Percentiles rank a stretch among this genome's conserved stretches.
phyloP scores from a whole-genome alignment of 2,329 filamentous ascomycete species.

The Spiromastix sp. region DNA sequence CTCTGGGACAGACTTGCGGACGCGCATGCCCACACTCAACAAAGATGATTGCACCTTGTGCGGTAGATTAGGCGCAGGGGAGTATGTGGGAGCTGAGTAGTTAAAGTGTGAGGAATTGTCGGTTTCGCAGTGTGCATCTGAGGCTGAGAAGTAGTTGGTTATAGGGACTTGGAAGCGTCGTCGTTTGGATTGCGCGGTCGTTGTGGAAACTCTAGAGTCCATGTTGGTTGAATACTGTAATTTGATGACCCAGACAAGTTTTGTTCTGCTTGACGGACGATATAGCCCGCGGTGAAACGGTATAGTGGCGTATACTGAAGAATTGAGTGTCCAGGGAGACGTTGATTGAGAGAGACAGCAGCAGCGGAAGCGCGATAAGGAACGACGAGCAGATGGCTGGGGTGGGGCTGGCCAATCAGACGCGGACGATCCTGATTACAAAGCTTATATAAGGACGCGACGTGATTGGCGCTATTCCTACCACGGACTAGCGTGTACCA shows the following conservation, averaged over 20 bases:
- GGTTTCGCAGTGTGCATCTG: slow-evolving; percentile 12
- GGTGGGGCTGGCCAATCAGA: not conserved
- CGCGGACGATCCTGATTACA: not conserved
- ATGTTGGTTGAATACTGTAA: slow-evolving; percentile 11
- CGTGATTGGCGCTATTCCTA: not conserved
- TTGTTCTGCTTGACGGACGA: too few species aligned
- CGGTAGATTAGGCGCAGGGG: slow-evolving; percentile 46
- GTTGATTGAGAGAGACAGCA: not conserved
- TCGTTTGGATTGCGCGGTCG: slow-evolving; percentile 27
- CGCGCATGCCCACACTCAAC: slow-evolving; percentile 86
- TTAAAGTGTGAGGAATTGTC: slow-evolving; percentile 26
- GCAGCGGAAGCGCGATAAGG: not conserved
- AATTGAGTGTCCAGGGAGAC: too few species aligned
- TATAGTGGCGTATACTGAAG: too few species aligned
- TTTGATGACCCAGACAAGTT: too few species aligned
- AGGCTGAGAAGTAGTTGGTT: slow-evolving; percentile 27
- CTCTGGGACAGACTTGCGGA: slow-evolving; percentile 86
- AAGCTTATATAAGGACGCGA: too few species aligned
- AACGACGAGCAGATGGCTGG: not conserved
- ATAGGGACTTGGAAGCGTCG: slow-evolving; percentile 36
- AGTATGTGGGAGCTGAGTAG: slow-evolving; percentile 30
- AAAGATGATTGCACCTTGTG: slow-evolving; percentile 65
- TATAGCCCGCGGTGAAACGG: too few species aligned
- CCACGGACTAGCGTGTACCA: not conserved
- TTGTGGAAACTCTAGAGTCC: slow-evolving; percentile 4